Percentiles rank a stretch among this genome's conserved stretches.
phyloP scores from a whole-genome alignment of 2,329 filamentous ascomycete species.

The Colletotrichum theobromicola region DNA sequence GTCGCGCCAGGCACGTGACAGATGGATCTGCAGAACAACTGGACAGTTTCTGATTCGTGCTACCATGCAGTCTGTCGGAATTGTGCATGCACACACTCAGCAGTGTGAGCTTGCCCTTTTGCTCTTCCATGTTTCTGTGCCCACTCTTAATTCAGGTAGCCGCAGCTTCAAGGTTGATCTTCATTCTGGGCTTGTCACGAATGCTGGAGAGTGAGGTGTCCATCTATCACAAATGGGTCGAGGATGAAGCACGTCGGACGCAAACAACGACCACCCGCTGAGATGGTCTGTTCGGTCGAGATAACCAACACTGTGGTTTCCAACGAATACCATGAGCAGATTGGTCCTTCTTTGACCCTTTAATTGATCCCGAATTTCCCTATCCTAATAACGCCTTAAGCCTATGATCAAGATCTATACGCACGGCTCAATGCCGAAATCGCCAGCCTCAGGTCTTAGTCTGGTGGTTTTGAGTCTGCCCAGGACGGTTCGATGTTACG shows the following conservation, averaged over 20 bases:
- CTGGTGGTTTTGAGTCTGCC: constrained; percentile 57
- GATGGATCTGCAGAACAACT: neutral
- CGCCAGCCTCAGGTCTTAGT: neutral
- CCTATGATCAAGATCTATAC: neutral
- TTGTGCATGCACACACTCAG: neutral
- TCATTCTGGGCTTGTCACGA: neutral
- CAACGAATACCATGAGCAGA: neutral
- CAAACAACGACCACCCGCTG: neutral
- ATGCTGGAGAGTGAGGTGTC: neutral
- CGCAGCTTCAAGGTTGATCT: neutral
- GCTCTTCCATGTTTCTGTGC: neutral
- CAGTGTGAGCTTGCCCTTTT: neutral
- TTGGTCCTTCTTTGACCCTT: neutral
- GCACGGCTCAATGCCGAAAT: neutral
- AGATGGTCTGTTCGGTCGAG: neutral
- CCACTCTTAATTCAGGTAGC: neutral
- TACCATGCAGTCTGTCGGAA: neutral
- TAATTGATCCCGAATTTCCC: neutral
- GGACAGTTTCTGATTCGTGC: neutral
- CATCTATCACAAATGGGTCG: neutral
- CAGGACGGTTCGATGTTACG: constrained; percentile 67
- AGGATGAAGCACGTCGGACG: neutral
- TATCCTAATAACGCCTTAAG: neutral
- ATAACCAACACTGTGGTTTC: neutral
- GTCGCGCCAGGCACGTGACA: neutral